phyloP scores from a whole-genome alignment of 768 basidiomycete genomes.

The Termitomyces titanicus region DNA sequence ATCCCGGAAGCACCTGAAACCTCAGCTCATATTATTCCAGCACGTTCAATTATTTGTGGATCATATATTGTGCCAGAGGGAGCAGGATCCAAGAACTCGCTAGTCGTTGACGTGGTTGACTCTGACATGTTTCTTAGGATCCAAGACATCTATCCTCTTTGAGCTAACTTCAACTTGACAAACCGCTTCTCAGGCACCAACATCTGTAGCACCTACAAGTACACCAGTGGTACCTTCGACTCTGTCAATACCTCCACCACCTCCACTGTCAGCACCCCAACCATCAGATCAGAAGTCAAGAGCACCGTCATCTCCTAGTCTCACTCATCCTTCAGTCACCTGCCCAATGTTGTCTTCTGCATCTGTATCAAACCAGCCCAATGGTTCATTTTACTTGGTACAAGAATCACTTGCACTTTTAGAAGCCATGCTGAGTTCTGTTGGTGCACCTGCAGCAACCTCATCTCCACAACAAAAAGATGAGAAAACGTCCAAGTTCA shows the following conservation, averaged over 20 bases:
- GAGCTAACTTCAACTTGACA: no score
- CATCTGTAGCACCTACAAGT: conserved; percentile 30
- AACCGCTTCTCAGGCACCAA: conserved; percentile 39
- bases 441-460: conserved; percentile 45
- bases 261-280: conserved; percentile 24
- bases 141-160: background rate
- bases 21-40: background rate
- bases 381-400: conserved; percentile 67
- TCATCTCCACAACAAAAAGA: conserved; percentile 68
- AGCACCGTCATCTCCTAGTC: conserved; percentile 67
- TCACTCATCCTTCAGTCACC: conserved; percentile 81
- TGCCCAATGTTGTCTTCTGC: conserved; percentile 84
- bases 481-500: conserved; percentile 20
- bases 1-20: no score
- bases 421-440: conserved; percentile 48
- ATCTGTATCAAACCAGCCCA: conserved; percentile 59
- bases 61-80: conserved; percentile 1
- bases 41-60: background rate
- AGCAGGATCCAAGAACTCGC: background rate
- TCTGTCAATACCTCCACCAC: conserved; percentile 36
- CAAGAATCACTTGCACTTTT: conserved; percentile 73
- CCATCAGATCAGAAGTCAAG: conserved; percentile 39
- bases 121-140: conserved; percentile 8
- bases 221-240: conserved; percentile 33
- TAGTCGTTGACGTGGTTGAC: conserved; percentile 4